A percentile compares a stretch with the other conserved stretches of the same genome.
These are phyloP conservation scores for Clarireedia paspali DNA, from an alignment of 2,329 filamentous ascomycete species.

Conservation along the genomic window DNA sequence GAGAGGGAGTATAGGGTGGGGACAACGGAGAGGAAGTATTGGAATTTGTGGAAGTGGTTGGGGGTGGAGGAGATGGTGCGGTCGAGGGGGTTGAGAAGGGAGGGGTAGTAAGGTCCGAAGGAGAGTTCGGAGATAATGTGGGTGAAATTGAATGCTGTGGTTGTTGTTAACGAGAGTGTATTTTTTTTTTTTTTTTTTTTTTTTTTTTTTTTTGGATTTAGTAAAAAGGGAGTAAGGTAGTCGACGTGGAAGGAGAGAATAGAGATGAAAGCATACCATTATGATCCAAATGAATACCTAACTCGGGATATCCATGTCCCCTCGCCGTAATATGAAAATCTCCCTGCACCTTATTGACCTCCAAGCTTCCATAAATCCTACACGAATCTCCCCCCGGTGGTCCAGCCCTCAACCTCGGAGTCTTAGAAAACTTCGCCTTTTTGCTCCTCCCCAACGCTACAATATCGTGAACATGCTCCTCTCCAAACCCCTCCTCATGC, in stretches of 20 bases:
- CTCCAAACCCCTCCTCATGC: conserved; percentile 61
- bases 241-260: background rate
- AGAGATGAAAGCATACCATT: conserved; percentile 44
- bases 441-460: conserved; percentile 59
- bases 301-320: conserved; percentile 88
- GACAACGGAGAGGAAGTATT: conserved; percentile 94
- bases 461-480: conserved; percentile 89
- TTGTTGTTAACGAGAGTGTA: conserved; percentile 19
- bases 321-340: conserved; percentile 96
- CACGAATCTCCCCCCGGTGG: conserved; percentile 58
- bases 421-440: conserved; percentile 65
- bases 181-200: no score
- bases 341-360: conserved; percentile 93
- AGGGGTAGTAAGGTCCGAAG: conserved; percentile 94
- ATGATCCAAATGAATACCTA: conserved; percentile 75
- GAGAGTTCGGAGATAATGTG: conserved; percentile 94
- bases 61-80: conserved; percentile 73
- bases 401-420: conserved; percentile 49
- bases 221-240: background rate
- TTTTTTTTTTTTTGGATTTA: background rate
- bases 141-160: conserved; percentile 86
- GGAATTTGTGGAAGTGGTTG: conserved; percentile 85
- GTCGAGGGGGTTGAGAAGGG: conserved; percentile 88
- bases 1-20: conserved; percentile 82
- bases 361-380: conserved; percentile 80